A percentile compares a stretch with the other conserved stretches of the same genome.
phyloP scores from a whole-genome alignment of 2,329 filamentous ascomycete genomes.

The Neonectria neomacrospora region DNA sequence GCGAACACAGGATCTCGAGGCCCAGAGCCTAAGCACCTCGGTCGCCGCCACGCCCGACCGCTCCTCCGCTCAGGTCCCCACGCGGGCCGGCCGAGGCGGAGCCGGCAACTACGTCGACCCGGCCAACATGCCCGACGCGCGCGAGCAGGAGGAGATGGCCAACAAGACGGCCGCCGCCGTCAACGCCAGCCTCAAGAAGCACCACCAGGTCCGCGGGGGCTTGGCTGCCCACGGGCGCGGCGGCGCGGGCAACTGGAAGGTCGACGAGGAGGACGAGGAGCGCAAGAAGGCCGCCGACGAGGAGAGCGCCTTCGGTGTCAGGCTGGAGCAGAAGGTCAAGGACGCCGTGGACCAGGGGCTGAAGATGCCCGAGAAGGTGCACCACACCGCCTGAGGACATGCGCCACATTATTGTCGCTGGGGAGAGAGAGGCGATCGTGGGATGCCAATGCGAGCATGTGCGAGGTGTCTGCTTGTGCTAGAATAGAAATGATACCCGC shows the following conservation, averaged over 20 bases:
- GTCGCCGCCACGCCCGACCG: conserved; percentile 41
- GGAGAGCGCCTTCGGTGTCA: conserved; percentile 46
- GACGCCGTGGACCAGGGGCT: conserved; percentile 61
- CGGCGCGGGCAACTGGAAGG: conserved; percentile 67
- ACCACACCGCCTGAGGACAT: conserved; percentile 42
- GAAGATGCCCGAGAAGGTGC: conserved; percentile 58
- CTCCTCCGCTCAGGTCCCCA: conserved; percentile 48
- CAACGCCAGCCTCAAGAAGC: conserved; percentile 45
- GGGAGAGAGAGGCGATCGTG: background rate
- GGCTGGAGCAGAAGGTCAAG: conserved; percentile 56
- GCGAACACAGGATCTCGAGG: conserved; percentile 52
- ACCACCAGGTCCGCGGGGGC: conserved; percentile 34
- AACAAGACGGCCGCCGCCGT: conserved; percentile 50
- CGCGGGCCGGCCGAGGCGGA: conserved; percentile 66
- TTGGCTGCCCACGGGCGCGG: conserved; percentile 58
- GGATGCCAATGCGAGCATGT: background rate
- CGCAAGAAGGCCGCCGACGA: conserved; percentile 38
- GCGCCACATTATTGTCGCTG: background rate
- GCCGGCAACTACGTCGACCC: conserved; percentile 68
- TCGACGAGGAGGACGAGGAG: conserved; percentile 43
- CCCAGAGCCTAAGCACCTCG: conserved; percentile 47
- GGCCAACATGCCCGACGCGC: conserved; percentile 47
- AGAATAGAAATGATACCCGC: conserved; percentile 10
- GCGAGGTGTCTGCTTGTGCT: background rate
- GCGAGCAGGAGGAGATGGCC: conserved; percentile 50